Evolutionary conservation across 1,284 basidiomycete genomes (phyloP), one percentile per base, ranked within the genome.

Genomic region (Cutaneotrichosporon dermatis): DNA sequence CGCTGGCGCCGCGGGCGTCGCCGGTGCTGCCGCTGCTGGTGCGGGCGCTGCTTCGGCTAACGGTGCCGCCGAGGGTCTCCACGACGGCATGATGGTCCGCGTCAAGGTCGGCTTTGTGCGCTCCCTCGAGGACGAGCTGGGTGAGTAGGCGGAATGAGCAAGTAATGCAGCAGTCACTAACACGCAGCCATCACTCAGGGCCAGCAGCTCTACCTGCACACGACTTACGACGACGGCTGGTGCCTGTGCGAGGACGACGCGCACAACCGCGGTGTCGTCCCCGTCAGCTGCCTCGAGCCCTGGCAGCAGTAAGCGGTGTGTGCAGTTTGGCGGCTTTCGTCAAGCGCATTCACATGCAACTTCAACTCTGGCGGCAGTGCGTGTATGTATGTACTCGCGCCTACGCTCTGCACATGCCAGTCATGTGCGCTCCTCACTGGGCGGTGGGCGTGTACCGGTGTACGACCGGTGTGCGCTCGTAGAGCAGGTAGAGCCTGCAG

Each of bases 151-250:
- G 3, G 11, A 11, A 48, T 25, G 25, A 25, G 25, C 25, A 25
- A 25, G 25, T 25, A 25, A 25, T 25, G 25, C 25, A 25, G 25
- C 25, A 25, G 25, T 25, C 25, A 25, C 25, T 25, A 25, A 15
- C 36, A 5, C 2, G 34, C 54, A 74, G 77, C 74, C 44, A 74
- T 79, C 62, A 66, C 65, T 9, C 76, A 76, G n/a, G 74, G 71
- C 43, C 76, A 79, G 62, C 72, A 75, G 57, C 71, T 79, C 45
- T 76, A 69, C 64, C 68, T 79, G 9, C 74, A 77, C 67, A 71
- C 66, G 55, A 69, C 70, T 15, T 79, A 79, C 64, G 77, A 79
- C 56, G 77, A 79, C 64, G 77, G 75, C 12, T 79, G 77, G 77
- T 69, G 68, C 36, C 66, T 79, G 13, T 79, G 77, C 57, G 75